These are phyloP conservation scores for Sporisorium scitamineum DNA, from an alignment of 1,284 basidiomycete species.

Conservation along the genomic window DNA sequence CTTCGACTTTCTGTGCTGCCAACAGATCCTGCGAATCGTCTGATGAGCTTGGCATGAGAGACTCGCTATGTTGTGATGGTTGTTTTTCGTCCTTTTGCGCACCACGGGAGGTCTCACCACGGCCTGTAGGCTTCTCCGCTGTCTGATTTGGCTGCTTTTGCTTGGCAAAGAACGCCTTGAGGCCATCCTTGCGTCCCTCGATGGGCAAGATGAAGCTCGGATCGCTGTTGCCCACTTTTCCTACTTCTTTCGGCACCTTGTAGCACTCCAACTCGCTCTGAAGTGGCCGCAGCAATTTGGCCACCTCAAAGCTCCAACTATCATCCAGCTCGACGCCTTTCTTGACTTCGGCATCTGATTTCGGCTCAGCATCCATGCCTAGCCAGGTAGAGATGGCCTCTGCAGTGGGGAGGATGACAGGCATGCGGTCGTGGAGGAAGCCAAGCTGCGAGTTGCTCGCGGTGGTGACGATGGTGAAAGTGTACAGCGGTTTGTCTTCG, in stretches of 20 bases:
- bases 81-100: conserved; percentile 17
- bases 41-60: conserved; percentile 21
- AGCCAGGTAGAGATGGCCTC: conserved; percentile 82
- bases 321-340: conserved; percentile 30
- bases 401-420: conserved; percentile 80
- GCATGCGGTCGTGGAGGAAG: conserved; percentile 85
- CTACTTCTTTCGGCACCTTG: conserved; percentile 87
- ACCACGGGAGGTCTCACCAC: not conserved
- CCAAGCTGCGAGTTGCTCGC: conserved; percentile 68
- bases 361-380: conserved; percentile 72
- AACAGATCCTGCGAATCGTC: conserved; percentile 22
- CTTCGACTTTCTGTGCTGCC: conserved; percentile 30
- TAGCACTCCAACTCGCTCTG: conserved; percentile 79
- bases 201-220: conserved; percentile 85
- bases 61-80: conserved; percentile 11
- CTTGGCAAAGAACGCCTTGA: conserved; percentile 84
- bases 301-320: conserved; percentile 72
- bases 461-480: conserved; percentile 91
- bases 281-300: conserved; percentile 78
- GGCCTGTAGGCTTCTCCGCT: not conserved
- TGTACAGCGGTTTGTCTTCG: conserved; percentile 76
- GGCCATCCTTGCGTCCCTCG: conserved; percentile 83
- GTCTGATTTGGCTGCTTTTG: conserved; percentile 20
- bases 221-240: conserved; percentile 87
- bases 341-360: conserved; percentile 21